phyloP scores from a whole-genome alignment of 352 stramenopile genomes.

The Pythium oligandrum region DNA sequence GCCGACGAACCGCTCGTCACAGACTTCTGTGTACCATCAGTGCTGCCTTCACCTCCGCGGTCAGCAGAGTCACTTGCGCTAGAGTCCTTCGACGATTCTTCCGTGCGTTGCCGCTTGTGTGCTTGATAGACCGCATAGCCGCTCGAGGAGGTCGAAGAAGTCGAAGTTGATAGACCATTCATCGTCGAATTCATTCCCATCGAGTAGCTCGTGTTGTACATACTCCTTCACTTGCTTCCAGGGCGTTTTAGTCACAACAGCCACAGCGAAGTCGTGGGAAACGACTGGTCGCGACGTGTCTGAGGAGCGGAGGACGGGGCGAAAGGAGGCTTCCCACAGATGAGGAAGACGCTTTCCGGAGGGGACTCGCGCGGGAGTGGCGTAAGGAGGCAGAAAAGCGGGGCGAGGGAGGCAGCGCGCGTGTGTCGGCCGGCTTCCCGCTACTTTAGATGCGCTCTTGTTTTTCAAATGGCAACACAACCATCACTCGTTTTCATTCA shows the following conservation, averaged over 20 bases:
- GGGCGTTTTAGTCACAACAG: no score
- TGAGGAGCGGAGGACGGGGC: background rate
- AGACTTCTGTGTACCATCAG: background rate
- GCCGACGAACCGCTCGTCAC: background rate
- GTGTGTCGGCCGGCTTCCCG: no score
- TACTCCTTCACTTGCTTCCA: slow-evolving; percentile 8
- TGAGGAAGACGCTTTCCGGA: no score
- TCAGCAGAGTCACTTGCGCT: background rate
- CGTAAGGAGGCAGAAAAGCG: no score
- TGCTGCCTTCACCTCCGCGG: slow-evolving; percentile 15
- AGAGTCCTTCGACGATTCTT: slow-evolving; percentile 24
- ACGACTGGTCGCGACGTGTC: background rate
- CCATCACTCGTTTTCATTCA: slow-evolving; percentile 42
- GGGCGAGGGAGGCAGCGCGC: no score
- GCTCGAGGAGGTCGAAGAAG: slow-evolving; percentile 8
- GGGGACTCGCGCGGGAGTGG: no score
- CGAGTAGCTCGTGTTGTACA: slow-evolving; percentile 22
- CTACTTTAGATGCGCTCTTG: slow-evolving; percentile 20
- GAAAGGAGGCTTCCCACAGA: no score
- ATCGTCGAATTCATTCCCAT: slow-evolving; percentile 17
- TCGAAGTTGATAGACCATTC: slow-evolving; percentile 4
- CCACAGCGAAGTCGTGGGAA: no score
- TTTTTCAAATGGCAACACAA: slow-evolving; percentile 40
- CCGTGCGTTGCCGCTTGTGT: slow-evolving; percentile 54
- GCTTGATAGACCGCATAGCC: slow-evolving; percentile 27